Conservation (phyloP, 306 rosid genomes). For the Leucaena leucocephala region DNA sequence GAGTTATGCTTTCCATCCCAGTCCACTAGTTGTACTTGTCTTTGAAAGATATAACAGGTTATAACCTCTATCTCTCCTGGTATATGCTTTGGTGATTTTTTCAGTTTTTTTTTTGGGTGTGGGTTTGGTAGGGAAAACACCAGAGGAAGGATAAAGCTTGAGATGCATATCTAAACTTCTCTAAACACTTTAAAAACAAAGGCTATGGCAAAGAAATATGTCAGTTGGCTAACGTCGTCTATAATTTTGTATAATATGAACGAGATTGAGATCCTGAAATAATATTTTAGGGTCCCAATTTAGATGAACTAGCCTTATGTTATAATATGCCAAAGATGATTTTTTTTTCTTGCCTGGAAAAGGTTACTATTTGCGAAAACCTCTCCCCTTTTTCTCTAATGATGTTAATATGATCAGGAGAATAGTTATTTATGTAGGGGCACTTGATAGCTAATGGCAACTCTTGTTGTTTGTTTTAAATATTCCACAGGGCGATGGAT, state of each 20-base stretch:
- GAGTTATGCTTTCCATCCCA: constrained; percentile 90
- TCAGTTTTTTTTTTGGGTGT: not conserved
- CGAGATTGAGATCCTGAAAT: not conserved
- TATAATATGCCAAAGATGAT: not conserved
- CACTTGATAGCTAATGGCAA: constrained; percentile 22
- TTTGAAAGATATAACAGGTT: constrained; percentile 88
- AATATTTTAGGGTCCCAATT: not conserved
- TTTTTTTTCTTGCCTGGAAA: not conserved
- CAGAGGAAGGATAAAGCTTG: not conserved
- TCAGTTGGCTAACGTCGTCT: not conserved
- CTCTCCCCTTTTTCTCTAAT: not conserved
- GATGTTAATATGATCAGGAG: not conserved
- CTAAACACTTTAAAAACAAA: not conserved
- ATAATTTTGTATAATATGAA: not conserved
- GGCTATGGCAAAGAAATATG: not conserved
- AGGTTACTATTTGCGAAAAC: not conserved
- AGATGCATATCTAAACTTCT: not conserved
- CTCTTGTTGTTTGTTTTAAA: constrained; percentile 23
- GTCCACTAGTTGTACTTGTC: constrained; percentile 88
- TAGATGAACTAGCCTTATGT: constrained; percentile 2
- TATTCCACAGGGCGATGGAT: constrained; percentile 62
- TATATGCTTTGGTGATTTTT: not conserved
- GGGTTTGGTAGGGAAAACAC: not conserved
- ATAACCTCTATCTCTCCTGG: not conserved
- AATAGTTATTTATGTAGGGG: not conserved